Conservation (phyloP, 2,329 filamentous ascomycete species). For the Cryoendolithus antarcticus region DNA sequence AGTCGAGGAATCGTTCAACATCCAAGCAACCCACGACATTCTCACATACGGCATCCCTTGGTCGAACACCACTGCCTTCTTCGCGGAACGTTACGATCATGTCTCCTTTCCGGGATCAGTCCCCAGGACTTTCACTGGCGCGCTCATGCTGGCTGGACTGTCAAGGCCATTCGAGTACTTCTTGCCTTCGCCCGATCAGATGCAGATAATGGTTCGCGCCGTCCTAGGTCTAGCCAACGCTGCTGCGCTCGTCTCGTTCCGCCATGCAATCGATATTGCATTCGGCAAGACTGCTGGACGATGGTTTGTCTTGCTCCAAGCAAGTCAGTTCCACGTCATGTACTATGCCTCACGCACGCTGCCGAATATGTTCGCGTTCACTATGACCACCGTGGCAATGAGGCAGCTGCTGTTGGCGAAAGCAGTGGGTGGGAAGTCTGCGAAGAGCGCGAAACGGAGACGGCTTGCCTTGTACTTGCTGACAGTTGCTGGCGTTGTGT, state of each 20-base stretch:
- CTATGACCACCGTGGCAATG: slow-evolving; percentile 57
- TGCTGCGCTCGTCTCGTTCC: slow-evolving; percentile 53
- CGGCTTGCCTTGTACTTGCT: slow-evolving; percentile 60
- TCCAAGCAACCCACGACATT: slow-evolving; percentile 88
- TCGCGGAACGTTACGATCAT: slow-evolving; percentile 65
- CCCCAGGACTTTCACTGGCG: slow-evolving; percentile 78
- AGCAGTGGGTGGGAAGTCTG: slow-evolving; percentile 23
- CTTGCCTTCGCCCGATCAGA: slow-evolving; percentile 43
- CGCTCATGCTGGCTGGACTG: slow-evolving; percentile 62
- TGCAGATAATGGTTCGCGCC: slow-evolving; percentile 54
- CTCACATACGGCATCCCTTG: slow-evolving; percentile 63
- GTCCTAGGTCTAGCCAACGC: slow-evolving; percentile 69
- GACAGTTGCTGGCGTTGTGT: slow-evolving; percentile 69
- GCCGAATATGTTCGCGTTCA: slow-evolving; percentile 94
- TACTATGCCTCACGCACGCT: slow-evolving; percentile 87
- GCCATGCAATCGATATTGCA: slow-evolving; percentile 47
- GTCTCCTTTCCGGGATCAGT: slow-evolving; percentile 82
- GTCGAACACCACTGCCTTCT: slow-evolving; percentile 14
- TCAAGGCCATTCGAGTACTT: slow-evolving; percentile 53
- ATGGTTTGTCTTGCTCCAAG: slow-evolving; percentile 72
- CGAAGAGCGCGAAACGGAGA: slow-evolving; percentile 35
- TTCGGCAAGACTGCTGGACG: slow-evolving; percentile 57
- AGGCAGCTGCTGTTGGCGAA: slow-evolving; percentile 38
- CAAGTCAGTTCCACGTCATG: slow-evolving; percentile 79
- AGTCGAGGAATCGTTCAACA: slow-evolving; percentile 96